Evolutionary conservation across 2,329 filamentous ascomycete species (phyloP).

Genomic region (Ceratocystis ficicola): DNA sequence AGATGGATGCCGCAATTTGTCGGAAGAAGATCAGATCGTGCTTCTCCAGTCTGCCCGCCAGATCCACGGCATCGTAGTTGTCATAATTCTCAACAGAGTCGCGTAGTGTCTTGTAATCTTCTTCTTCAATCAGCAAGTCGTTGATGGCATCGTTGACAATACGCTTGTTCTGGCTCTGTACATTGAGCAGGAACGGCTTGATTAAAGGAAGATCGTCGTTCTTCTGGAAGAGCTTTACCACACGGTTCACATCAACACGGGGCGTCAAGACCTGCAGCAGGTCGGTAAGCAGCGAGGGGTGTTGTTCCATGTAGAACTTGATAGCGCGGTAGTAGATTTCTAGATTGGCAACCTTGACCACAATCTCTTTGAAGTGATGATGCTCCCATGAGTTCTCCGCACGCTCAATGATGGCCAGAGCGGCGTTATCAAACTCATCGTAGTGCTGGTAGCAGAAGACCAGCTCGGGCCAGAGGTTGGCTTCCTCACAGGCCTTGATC

Average conservation of each 20-base stretch:
- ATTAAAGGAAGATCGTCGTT: conserved; percentile 96
- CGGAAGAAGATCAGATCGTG: conserved; percentile 98
- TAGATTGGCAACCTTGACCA: conserved; percentile 93
- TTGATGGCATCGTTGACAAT: conserved; percentile 97
- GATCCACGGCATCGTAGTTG: conserved; percentile 92
- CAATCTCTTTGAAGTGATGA: conserved; percentile 97
- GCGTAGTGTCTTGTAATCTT: conserved; percentile 95
- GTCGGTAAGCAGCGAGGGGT: conserved; percentile 90
- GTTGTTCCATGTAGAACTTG: conserved; percentile 95
- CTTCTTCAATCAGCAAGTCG: conserved; percentile 92
- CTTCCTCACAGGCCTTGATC: conserved; percentile 85
- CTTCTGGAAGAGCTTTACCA: conserved; percentile 98
- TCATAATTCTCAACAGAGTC: conserved; percentile 98
- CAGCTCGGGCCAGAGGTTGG: conserved; percentile 91
- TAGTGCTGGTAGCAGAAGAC: conserved; percentile 98
- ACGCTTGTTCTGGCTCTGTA: conserved; percentile 95
- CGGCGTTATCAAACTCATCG: conserved; percentile 95
- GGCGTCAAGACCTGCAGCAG: conserved; percentile 83
- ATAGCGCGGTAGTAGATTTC: conserved; percentile 98
- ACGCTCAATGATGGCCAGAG: conserved; percentile 93
- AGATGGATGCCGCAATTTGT: conserved; percentile 95
- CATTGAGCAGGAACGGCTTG: conserved; percentile 95
- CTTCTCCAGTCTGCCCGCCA: conserved; percentile 86
- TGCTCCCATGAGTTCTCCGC: conserved; percentile 98
- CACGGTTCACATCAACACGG: conserved; percentile 92